Percentiles rank a stretch among this genome's conserved stretches.
Evolutionary conservation across 2,329 filamentous ascomycete genomes (phyloP).

Genomic region (Diplodia corticola): DNA sequence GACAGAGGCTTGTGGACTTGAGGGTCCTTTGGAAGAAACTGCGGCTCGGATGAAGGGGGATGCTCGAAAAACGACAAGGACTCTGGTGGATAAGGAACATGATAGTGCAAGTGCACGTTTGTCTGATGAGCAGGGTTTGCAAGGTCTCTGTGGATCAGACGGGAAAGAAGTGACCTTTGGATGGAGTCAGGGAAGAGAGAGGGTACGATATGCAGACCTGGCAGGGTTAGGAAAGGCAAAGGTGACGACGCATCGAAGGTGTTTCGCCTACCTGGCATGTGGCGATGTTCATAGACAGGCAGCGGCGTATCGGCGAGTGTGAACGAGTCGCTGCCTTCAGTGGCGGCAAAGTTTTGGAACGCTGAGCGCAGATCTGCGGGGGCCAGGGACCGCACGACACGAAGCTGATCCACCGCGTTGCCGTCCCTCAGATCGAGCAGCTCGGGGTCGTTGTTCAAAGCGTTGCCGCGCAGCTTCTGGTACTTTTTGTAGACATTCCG

Average conservation of each 20-base stretch:
- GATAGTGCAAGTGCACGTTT: slow-evolving; percentile 84
- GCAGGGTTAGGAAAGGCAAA: background rate
- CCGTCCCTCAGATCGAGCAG: slow-evolving; percentile 44
- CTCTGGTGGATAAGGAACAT: slow-evolving; percentile 61
- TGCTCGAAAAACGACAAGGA: slow-evolving; percentile 52
- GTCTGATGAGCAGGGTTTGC: slow-evolving; percentile 74
- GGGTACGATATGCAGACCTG: slow-evolving; percentile 79
- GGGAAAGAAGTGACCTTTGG: slow-evolving; percentile 70
- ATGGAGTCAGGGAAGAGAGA: slow-evolving; percentile 67
- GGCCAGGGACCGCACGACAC: background rate
- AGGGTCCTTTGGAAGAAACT: slow-evolving; percentile 64
- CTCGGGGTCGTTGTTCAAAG: slow-evolving; percentile 51
- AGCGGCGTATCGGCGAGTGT: slow-evolving; percentile 20
- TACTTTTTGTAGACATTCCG: slow-evolving; percentile 74
- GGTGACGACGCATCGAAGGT: background rate
- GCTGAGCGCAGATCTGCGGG: background rate
- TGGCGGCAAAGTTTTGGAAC: slow-evolving; percentile 12
- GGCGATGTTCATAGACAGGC: slow-evolving; percentile 61
- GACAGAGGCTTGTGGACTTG: slow-evolving; percentile 72
- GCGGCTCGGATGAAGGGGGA: slow-evolving; percentile 23
- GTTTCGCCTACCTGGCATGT: slow-evolving; percentile 63
- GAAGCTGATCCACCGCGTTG: slow-evolving; percentile 45
- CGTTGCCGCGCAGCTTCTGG: slow-evolving; percentile 57
- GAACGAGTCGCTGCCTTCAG: slow-evolving; percentile 26
- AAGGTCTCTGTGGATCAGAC: slow-evolving; percentile 76